Evolutionary conservation across 495 filamentous ascomycete genomes (phyloP).

Genomic region (Aspergillus bridgeri): DNA sequence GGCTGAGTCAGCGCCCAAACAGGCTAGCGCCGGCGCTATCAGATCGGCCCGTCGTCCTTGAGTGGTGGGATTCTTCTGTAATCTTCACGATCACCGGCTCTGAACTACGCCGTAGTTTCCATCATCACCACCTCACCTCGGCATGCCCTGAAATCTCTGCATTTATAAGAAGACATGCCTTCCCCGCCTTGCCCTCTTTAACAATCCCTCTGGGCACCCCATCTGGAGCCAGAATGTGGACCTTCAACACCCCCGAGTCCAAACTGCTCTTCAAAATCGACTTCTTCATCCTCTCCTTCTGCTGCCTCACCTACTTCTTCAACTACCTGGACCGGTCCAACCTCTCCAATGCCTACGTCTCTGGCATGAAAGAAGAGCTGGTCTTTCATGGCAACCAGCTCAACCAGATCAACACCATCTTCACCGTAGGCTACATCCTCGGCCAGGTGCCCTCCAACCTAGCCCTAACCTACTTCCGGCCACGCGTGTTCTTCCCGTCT

Average conservation of each 20-base stretch:
- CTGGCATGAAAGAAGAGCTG: conserved; percentile 63
- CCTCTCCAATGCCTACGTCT: conserved; percentile 61
- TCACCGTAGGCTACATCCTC: conserved; percentile 47
- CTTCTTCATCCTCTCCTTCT: conserved; percentile 64
- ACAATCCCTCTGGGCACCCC: background rate
- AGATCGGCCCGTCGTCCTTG: no score
- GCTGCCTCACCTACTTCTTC: conserved; percentile 57
- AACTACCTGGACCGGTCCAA: conserved; percentile 56
- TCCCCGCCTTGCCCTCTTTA: no score
- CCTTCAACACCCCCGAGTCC: conserved; percentile 9
- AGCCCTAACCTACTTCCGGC: conserved; percentile 55
- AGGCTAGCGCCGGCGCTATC: no score
- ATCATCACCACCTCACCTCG: background rate
- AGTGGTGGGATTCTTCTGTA: no score
- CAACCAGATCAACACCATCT: conserved; percentile 54
- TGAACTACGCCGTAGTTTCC: background rate
- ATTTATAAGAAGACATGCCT: background rate
- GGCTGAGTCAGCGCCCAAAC: no score
- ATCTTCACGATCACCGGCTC: background rate
- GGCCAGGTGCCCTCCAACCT: conserved; percentile 61
- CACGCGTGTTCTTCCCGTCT: conserved; percentile 56
- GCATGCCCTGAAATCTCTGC: background rate
- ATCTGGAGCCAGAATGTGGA: conserved; percentile 6
- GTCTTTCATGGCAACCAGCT: conserved; percentile 54
- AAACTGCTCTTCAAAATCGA: conserved; percentile 37